Evolutionary conservation across 2,329 filamentous ascomycete species (phyloP), one percentile per base, ranked within the genome.

Genomic region (Aureobasidium namibiae): DNA sequence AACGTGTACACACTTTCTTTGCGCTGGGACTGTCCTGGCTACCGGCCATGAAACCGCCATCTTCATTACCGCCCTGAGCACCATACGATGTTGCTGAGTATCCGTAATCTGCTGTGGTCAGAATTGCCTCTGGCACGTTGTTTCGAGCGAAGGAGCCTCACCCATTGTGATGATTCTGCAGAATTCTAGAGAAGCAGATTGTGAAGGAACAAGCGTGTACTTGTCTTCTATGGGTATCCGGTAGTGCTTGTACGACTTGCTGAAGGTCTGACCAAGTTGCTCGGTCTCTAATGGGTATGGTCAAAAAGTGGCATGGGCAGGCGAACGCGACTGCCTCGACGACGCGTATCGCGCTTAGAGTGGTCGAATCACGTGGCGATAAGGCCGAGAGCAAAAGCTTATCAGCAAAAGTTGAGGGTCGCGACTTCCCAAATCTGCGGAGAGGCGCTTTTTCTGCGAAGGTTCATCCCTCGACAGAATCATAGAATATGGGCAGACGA

Each of bases 401-500:
- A 48, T 46, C 42, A 46, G 54, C 34, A 57, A 57, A 57, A 57
- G 56, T 50, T 44, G 45, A 18, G 45, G 56, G 46, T 58, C 44
- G 56, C 36, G 56, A 56, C 39, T 56, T 44, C 39, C 39, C 24
- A n/a, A 44, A 44, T 54, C 33, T 57, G 53, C 53, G 39, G 53
- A 45, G 53, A 57, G 39, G 53, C 44, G 42, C 31, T 58, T 58
- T 49, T 58, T 58, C 44, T 49, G 56, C 39, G 14, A 24, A 8
- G 11, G 11, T 16, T 34, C 45, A 52, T 49, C 16, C 52, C 36
- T 41, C 39, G 10, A 59, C 45, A 24, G 9, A 29, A 54, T 61
- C 41, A 26, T 18, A 61, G 61, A 74, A 50, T 36, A 95, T 95
- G 90, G 80, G 82, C 75, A 80, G 79, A 71, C 86, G 89, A 68